Percentiles rank a stretch among this genome's conserved stretches.
Conservation (phyloP, 129 eudicot species). For the Flaveria brownii region DNA sequence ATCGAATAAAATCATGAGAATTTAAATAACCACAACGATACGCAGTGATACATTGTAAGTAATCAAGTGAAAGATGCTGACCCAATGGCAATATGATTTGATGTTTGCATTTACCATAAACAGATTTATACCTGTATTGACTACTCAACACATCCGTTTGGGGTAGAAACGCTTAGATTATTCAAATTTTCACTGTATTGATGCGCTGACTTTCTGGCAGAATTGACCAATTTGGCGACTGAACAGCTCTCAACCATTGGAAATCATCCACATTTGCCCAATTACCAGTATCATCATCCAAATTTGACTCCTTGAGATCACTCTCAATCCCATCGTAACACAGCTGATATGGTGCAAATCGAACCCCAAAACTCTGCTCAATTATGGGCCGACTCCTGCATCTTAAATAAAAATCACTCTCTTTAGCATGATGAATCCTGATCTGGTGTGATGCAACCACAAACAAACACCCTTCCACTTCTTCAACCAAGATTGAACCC, state of each 20-base stretch:
- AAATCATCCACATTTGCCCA: constrained; percentile 97
- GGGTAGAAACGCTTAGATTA: neutral
- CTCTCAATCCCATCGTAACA: constrained; percentile 11
- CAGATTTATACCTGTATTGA: neutral
- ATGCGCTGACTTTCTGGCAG: constrained; percentile 63
- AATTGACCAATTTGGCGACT: constrained; percentile 93
- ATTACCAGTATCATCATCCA: constrained; percentile 71
- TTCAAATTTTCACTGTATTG: constrained; percentile 35
- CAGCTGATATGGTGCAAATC: constrained; percentile 72
- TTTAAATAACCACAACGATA: no score
- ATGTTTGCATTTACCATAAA: neutral
- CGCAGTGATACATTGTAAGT: no score
- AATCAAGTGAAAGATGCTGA: no score
- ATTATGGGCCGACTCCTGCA: constrained; percentile 77
- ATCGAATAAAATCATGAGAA: no score
- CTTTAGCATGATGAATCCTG: constrained; percentile 72
- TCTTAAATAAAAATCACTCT: constrained; percentile 67
- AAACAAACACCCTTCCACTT: constrained; percentile 66
- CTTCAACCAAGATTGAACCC: constrained; percentile 82
- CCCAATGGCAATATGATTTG: neutral
- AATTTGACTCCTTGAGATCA: constrained; percentile 48
- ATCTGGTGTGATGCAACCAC: constrained; percentile 82
- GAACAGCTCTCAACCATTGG: constrained; percentile 79
- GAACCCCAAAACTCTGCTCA: constrained; percentile 69
- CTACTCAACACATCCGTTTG: no score